Conservation (phyloP, 257 asterid species). For the Solanum paucissectum region DNA sequence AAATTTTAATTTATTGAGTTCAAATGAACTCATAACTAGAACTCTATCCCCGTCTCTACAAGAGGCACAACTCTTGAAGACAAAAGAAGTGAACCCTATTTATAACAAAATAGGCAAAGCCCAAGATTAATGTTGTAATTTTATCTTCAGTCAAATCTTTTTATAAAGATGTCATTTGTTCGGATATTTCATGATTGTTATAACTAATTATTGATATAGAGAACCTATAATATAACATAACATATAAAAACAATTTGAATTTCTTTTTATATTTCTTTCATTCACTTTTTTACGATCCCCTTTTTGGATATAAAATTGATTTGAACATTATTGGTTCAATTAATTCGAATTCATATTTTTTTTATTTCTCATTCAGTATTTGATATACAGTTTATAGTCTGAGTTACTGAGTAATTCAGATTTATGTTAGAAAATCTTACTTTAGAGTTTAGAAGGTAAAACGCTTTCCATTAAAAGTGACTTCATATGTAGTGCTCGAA, state of each 20-base stretch:
- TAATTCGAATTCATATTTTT: too few relatives aligned
- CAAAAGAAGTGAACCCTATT: not conserved
- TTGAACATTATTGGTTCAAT: too few relatives aligned
- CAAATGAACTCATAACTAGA: fast-evolving
- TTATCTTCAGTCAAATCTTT: not conserved
- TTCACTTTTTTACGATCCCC: too few relatives aligned
- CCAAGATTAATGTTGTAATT: not conserved
- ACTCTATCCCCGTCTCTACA: not conserved
- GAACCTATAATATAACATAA: not conserved
- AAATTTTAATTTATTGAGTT: not conserved
- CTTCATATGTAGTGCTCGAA: not conserved
- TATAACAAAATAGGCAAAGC: not conserved
- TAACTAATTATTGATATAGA: not conserved
- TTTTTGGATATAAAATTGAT: too few relatives aligned
- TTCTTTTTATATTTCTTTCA: too few relatives aligned
- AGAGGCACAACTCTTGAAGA: not conserved
- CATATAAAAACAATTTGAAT: not conserved
- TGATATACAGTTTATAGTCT: not conserved
- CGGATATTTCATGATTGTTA: not conserved
- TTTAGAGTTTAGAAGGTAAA: not conserved
- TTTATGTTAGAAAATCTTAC: not conserved
- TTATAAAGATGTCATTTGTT: not conserved
- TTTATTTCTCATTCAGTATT: not conserved
- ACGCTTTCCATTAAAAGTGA: not conserved
- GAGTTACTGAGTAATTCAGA: not conserved